These are phyloP conservation scores for Fusarium hostae DNA, from an alignment of 2,329 filamentous ascomycete species.

Conservation along the genomic window DNA sequence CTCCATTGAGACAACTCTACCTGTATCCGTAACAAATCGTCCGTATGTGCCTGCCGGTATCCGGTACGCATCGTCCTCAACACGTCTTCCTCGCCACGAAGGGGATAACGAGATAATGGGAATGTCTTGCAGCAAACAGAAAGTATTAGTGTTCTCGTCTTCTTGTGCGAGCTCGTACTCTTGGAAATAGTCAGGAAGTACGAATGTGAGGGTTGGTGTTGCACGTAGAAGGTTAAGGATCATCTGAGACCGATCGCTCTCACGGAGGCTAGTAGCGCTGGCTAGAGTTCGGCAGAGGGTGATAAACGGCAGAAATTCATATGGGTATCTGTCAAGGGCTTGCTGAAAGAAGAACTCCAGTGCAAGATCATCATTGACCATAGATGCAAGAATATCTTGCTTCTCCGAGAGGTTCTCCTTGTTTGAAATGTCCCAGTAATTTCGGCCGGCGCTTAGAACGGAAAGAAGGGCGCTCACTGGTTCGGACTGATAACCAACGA, in stretches of 20 bases:
- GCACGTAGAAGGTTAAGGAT: conserved; percentile 73
- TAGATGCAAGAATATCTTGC: conserved; percentile 50
- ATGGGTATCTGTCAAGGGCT: conserved; percentile 82
- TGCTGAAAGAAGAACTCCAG: conserved; percentile 71
- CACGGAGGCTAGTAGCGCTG: conserved; percentile 47
- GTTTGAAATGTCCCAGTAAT: conserved; percentile 64
- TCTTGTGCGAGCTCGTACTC: conserved; percentile 83
- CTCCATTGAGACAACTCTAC: conserved; percentile 79
- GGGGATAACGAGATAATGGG: conserved; percentile 68
- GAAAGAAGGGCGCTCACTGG: conserved; percentile 74
- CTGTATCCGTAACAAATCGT: conserved; percentile 80
- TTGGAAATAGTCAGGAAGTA: conserved; percentile 76
- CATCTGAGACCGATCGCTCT: conserved; percentile 56
- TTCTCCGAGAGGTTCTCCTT: conserved; percentile 46
- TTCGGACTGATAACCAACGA: conserved; percentile 78
- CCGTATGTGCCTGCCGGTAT: conserved; percentile 75
- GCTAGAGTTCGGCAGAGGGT: conserved; percentile 74
- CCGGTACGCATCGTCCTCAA: conserved; percentile 64
- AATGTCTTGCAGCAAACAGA: conserved; percentile 73
- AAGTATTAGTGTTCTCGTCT: conserved; percentile 85
- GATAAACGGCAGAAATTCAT: conserved; percentile 83
- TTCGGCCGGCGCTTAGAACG: conserved; percentile 66
- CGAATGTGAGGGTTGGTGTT: conserved; percentile 80
- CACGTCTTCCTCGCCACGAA: conserved; percentile 56
- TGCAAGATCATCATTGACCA: conserved; percentile 56